These are phyloP conservation scores for Blastocladiella emersonii DNA, from an alignment of 371 early-diverging fungal genomes.

Conservation along the genomic window DNA sequence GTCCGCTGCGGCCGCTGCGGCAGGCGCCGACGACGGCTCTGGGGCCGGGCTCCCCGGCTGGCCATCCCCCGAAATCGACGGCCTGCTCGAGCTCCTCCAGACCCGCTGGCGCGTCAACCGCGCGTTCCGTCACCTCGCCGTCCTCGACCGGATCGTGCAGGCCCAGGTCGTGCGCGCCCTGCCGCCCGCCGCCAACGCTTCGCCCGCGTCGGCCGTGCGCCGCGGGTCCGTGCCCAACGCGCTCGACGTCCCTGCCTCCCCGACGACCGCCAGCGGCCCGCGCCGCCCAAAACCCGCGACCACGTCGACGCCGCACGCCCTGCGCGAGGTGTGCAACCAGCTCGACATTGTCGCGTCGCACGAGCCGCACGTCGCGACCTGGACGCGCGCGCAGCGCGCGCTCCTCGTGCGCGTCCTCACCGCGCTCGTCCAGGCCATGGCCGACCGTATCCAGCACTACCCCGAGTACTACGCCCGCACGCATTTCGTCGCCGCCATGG, in stretches of 20 bases:
- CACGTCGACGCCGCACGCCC: too few species aligned
- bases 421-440: background rate
- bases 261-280: too few species aligned
- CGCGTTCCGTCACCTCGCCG: background rate
- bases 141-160: background rate
- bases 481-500: background rate
- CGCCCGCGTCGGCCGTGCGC: too few species aligned
- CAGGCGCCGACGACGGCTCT: background rate
- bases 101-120: background rate
- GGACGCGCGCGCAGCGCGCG: background rate
- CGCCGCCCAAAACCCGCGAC: too few species aligned
- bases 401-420: background rate
- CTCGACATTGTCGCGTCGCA: too few species aligned
- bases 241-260: too few species aligned
- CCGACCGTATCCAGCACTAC: background rate
- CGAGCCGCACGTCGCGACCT: too few species aligned
- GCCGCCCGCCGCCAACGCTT: too few species aligned
- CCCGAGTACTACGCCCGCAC: background rate
- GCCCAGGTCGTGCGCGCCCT: background rate
- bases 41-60: too few species aligned
- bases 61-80: background rate
- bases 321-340: too few species aligned
- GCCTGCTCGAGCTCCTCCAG: background rate
- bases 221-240: too few species aligned
- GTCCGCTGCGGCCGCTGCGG: too few species aligned